Conservation (phyloP, 192 early-diverging fungal genomes). For the Martensiomyces pterosporus region DNA sequence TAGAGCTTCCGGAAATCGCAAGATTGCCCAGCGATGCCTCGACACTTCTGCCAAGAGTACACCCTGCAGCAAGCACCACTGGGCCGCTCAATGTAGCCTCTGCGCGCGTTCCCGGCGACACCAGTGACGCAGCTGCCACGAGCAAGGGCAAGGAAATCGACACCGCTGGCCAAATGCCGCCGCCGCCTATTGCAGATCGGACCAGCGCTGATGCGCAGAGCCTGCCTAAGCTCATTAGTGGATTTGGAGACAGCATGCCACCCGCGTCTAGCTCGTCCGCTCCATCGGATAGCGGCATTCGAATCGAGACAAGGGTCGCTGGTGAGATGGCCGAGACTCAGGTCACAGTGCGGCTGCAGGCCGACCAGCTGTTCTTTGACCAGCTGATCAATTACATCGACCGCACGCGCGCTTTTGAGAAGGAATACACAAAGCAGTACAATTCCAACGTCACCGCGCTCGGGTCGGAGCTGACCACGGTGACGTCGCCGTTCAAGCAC, state of each 20-base stretch:
- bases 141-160: too few relatives aligned
- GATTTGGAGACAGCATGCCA: neutral
- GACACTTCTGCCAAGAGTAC: constrained; percentile 9
- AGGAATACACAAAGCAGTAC: constrained; percentile 51
- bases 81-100: neutral
- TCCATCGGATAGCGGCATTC: constrained; percentile 3
- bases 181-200: too few relatives aligned
- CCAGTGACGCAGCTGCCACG: too few relatives aligned
- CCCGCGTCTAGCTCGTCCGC: neutral
- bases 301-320: constrained; percentile 6
- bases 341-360: constrained; percentile 38
- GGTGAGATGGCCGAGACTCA: constrained; percentile 31
- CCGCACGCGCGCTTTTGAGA: constrained; percentile 57
- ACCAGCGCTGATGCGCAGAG: too few relatives aligned
- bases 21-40: constrained; percentile 10
- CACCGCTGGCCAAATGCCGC: too few relatives aligned
- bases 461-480: constrained; percentile 51
- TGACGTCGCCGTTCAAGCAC: constrained; percentile 67
- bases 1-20: constrained; percentile 15
- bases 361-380: constrained; percentile 59
- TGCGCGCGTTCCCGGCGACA: too few relatives aligned
- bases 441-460: constrained; percentile 53
- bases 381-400: constrained; percentile 55
- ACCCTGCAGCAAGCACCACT: too few relatives aligned
- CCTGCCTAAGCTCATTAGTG: neutral